Base-by-base conservation (phyloP, 2,329 filamentous ascomycete genomes). In the Zalaria obscura region DNA sequence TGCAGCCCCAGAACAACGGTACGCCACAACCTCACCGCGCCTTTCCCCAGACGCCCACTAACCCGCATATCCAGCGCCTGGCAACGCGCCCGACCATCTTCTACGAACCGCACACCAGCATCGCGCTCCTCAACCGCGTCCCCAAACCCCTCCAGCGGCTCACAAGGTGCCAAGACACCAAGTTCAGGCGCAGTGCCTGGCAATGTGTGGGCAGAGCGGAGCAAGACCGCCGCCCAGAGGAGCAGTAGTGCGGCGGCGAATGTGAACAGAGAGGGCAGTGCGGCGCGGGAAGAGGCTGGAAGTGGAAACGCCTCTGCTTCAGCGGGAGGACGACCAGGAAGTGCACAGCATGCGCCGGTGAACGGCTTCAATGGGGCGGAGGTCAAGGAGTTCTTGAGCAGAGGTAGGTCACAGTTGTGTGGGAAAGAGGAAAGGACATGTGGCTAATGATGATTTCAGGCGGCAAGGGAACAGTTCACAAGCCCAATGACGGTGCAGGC, bases 341-440 rank as follows among this genome's bases (percentile, higher is more conserved):
- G 59, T 34, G 53, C 55, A 27, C 54, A 62, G 31, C 46, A 54
- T 37, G 45, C 41, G 18, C 36, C 52, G 1, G 44, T 48, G 6
- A 54, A 52, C 36, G 62, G 60, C 40, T 69, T 67, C 56, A 68
- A 68, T 50, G 55, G 59, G 4, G 54, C 48, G 18, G 65, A 66
- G 47, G 59, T 66, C 45, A 62, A 56, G 51, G 56, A 60, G 3
- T 64, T 60, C 45, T 49, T 67, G 54, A 60, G 54, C 41, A 62
- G 62, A 51, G 56, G 36, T 38, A 27, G 10, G 36, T 27, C 7
- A 18, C 18, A 18, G 18, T 18, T 18, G 18, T 18, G 18, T 18
- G 18, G 18, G 18, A 18, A 18, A 18, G 18, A 18, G 18, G 18
- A 18, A 18, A 18, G 18, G 18, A 18, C 18, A 18, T 18, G 18